Conservation (phyloP, 495 filamentous ascomycete genomes). For the Penicillium samsonianum region DNA sequence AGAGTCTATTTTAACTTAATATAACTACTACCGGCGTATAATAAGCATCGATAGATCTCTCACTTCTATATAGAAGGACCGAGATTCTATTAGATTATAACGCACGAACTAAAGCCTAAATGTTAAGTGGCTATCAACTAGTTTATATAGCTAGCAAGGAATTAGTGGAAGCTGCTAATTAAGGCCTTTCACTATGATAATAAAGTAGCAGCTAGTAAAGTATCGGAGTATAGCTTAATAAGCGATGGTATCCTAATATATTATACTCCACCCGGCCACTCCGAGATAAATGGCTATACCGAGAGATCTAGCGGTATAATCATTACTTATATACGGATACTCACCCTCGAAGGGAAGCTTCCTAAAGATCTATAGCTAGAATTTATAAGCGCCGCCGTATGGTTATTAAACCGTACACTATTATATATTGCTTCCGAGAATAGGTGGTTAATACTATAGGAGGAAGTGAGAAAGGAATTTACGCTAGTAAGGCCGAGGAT, state of each 20-base stretch:
- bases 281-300: not conserved
- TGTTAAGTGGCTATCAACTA: not conserved
- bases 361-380: not conserved
- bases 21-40: not conserved
- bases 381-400: not conserved
- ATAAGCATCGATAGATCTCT: constrained; percentile 1
- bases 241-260: not conserved
- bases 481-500: not conserved
- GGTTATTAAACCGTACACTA: not conserved
- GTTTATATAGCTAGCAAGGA: not conserved
- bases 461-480: not conserved
- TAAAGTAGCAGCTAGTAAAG: not conserved
- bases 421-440: not conserved
- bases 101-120: not conserved
- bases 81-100: not conserved
- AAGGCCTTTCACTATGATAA: constrained; percentile 3
- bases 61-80: not conserved
- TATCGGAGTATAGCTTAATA: not conserved
- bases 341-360: not conserved
- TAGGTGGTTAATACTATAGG: not conserved
- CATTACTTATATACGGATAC: not conserved
- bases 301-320: not conserved
- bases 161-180: not conserved
- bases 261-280: not conserved
- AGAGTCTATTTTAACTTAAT: not conserved